Evolutionary conservation across 495 filamentous ascomycete genomes (phyloP).

Genomic region (Podospora pseudopauciseta): DNA sequence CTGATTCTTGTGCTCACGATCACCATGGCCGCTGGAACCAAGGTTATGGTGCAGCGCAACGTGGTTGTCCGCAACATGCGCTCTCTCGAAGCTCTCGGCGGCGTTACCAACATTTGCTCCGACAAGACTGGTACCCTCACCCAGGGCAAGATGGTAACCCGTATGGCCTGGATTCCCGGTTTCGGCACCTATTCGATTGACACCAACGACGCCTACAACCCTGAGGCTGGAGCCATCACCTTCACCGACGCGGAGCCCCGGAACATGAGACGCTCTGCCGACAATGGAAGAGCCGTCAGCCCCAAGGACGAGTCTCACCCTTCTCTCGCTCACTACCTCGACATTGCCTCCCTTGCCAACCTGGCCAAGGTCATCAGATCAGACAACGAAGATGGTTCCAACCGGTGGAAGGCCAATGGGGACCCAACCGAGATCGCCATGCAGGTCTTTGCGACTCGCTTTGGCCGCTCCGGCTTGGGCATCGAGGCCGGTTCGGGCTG

Average conservation of each 20-base stretch:
- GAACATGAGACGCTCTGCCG: neutral
- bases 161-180: slow-evolving; percentile 46
- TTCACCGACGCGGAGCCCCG: slow-evolving; percentile 6
- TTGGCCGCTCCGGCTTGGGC: slow-evolving; percentile 54
- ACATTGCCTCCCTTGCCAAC: slow-evolving; percentile 13
- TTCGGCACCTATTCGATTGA: slow-evolving; percentile 3
- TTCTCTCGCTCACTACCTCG: slow-evolving; percentile 5
- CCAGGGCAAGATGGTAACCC: slow-evolving; percentile 69
- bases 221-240: slow-evolving; percentile 26
- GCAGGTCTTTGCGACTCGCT: slow-evolving; percentile 72
- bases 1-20: slow-evolving; percentile 68
- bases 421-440: slow-evolving; percentile 84
- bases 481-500: slow-evolving; percentile 39
- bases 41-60: slow-evolving; percentile 69
- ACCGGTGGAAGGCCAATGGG: slow-evolving; percentile 64
- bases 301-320: neutral
- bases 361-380: slow-evolving; percentile 12
- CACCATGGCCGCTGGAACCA: slow-evolving; percentile 77
- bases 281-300: neutral
- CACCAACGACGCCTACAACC: slow-evolving; percentile 34
- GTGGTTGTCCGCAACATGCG: slow-evolving; percentile 71
- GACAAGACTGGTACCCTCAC: slow-evolving; percentile 89
- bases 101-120: slow-evolving; percentile 81
- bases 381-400: slow-evolving; percentile 30
- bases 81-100: slow-evolving; percentile 76